Percentiles rank a stretch among this genome's conserved stretches.
These are phyloP conservation scores for Cerioporus squamosus DNA, from an alignment of 1,284 basidiomycete species.

Conservation along the genomic window DNA sequence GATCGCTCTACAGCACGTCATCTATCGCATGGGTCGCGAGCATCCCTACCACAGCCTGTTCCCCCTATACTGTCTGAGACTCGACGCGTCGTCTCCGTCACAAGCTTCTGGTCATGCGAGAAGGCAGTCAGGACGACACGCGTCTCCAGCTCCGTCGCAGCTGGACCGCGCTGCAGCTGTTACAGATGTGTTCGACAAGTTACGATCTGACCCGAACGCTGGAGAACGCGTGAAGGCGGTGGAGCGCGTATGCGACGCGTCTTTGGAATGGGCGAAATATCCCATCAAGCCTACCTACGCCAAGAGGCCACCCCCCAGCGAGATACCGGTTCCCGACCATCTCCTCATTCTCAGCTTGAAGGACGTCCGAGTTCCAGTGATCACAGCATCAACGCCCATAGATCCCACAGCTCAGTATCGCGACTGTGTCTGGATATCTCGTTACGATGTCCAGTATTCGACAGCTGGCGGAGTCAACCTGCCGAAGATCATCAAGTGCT, in stretches of 20 bases:
- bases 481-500: conserved; percentile 83
- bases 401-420: conserved; percentile 76
- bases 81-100: conserved; percentile 15
- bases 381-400: conserved; percentile 75
- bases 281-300: conserved; percentile 45
- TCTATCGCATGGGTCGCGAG: conserved; percentile 82
- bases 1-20: conserved; percentile 62
- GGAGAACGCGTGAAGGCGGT: conserved; percentile 58
- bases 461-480: conserved; percentile 82
- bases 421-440: conserved; percentile 66
- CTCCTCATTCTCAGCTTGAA: conserved; percentile 52
- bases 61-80: conserved; percentile 78
- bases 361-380: conserved; percentile 77
- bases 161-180: conserved; percentile 72
- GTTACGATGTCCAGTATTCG: conserved; percentile 64
- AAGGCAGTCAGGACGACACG: conserved; percentile 47
- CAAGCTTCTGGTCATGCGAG: conserved; percentile 27
- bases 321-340: conserved; percentile 44
- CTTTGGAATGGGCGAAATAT: conserved; percentile 81
- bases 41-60: conserved; percentile 96
- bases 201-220: conserved; percentile 48
- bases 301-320: conserved; percentile 27
- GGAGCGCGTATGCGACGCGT: conserved; percentile 73
- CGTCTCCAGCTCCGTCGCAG: conserved; percentile 43
- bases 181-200: conserved; percentile 63